Evolutionary conservation across 345 rosid genomes (phyloP), one percentile per base, ranked within the genome.

Genomic region (Zanthoxylum bungeanum): DNA sequence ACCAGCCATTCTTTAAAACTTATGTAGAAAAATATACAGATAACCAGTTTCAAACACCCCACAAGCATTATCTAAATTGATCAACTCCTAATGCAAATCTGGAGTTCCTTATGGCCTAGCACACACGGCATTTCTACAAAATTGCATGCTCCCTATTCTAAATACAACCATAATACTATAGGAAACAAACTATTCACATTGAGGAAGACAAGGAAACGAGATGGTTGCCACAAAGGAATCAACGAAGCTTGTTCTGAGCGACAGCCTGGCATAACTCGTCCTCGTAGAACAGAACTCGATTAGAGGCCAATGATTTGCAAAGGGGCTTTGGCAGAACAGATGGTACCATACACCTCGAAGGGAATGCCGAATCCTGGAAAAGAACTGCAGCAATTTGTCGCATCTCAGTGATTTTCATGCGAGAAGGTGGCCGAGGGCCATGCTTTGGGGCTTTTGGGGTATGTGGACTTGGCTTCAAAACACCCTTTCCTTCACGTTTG

Each of bases 241-340:
- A 91, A 68, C 72, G 67, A 7, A 63, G 52, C 52, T 63, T 63
- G 14, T 63, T 63, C 30, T 63, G 93, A 79, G 97, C 94, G 80
- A 94, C 97, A 55, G 98, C 97, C 70, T 92, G 95, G 83, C 98
- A 92, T 69, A 94, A 73, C 66, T 94, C 98, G 36, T 94, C 98
- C 81, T 94, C 98, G 4, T 90, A 94, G 80, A 94, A 90, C 49
- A 94, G 80, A 16, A 83, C 98, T 17, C 98, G 82, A 78, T 82
- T 94, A 25, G 93, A 90, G 49, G 88, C 91, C 61, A 84, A 61
- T 10, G 94, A 85, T 76, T 89, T 89, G 91, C 87, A 85, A 19
- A 83, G 70, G 65, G 97, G 89, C 78, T 86, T 94, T n/a, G 87
- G 71, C 60, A 94, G 72, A 80, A 88, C 88, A 44, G 98, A 89